A percentile compares a stretch with the other conserved stretches of the same genome.
These are phyloP conservation scores for Paracorniculantispora psalliotae DNA, from an alignment of 2,329 filamentous ascomycete genomes.

Conservation along the genomic window DNA sequence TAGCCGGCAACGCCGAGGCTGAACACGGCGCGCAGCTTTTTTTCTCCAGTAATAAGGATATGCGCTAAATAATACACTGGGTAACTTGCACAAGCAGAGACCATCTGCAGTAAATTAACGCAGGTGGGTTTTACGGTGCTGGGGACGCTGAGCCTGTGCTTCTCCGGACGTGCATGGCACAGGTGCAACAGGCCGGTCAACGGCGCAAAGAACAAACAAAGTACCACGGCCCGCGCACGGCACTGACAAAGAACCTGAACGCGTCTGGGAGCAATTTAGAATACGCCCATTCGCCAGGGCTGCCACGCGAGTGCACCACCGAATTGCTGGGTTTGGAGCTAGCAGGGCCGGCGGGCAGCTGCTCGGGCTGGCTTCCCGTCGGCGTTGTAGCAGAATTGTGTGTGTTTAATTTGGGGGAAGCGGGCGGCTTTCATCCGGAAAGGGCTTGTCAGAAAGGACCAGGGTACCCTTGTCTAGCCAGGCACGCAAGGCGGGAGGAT, in stretches of 20 bases:
- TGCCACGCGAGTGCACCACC: slow-evolving; percentile 9
- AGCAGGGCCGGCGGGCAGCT: background rate
- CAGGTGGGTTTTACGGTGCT: background rate
- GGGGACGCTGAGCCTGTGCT: background rate
- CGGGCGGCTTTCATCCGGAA: background rate
- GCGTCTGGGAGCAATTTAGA: background rate
- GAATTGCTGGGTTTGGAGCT: background rate
- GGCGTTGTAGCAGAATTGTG: background rate
- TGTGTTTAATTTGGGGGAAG: slow-evolving; percentile 10
- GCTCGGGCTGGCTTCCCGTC: background rate
- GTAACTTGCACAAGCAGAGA: background rate
- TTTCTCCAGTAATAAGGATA: background rate
- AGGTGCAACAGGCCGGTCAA: background rate
- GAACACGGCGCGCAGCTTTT: background rate
- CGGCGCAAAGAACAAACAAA: background rate
- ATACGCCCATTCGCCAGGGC: background rate
- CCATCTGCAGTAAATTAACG: background rate
- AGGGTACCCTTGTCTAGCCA: background rate
- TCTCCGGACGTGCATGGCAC: background rate
- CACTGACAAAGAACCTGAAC: background rate
- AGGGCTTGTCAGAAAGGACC: background rate
- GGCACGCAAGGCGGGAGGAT: background rate
- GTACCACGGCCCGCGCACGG: background rate
- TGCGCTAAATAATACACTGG: background rate
- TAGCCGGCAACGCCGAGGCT: slow-evolving; percentile 10